A percentile compares a stretch with the other conserved stretches of the same genome.
Conservation (phyloP, 495 filamentous ascomycete genomes). For the Neurospora sp. region DNA sequence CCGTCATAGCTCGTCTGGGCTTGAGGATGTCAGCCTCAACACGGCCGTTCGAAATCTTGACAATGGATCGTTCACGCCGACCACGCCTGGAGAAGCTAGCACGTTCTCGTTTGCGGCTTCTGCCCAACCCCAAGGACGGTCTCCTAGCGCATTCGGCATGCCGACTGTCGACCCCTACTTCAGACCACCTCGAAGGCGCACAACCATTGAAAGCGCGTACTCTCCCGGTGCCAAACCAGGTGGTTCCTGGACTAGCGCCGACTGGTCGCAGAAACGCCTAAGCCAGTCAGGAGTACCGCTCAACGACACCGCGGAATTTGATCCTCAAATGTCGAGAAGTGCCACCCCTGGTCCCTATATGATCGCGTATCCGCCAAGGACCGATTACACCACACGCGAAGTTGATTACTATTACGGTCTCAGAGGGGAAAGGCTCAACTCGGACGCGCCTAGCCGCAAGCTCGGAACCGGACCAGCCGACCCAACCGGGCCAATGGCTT, state of each 20-base stretch:
- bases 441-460: slow-evolving; percentile 67
- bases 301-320: slow-evolving; percentile 26
- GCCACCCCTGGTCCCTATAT: slow-evolving; percentile 31
- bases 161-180: slow-evolving; percentile 67
- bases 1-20: slow-evolving; percentile 32
- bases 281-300: slow-evolving; percentile 24
- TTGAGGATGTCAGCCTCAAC: slow-evolving; percentile 34
- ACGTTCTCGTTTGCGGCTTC: slow-evolving; percentile 59
- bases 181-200: slow-evolving; percentile 64
- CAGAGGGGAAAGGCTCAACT: slow-evolving; percentile 75
- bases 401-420: slow-evolving; percentile 93
- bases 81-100: slow-evolving; percentile 56
- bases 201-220: slow-evolving; percentile 42
- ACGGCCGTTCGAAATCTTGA: slow-evolving; percentile 22
- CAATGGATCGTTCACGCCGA: slow-evolving; percentile 51
- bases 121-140: slow-evolving; percentile 23
- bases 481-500: slow-evolving; percentile 80
- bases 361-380: slow-evolving; percentile 34
- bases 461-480: slow-evolving; percentile 91
- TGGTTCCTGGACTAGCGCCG: slow-evolving; percentile 42
- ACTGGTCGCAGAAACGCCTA: slow-evolving; percentile 38
- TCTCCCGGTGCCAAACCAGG: slow-evolving; percentile 26
- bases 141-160: slow-evolving; percentile 33
- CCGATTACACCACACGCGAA: slow-evolving; percentile 86
- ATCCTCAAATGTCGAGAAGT: slow-evolving; percentile 29